Base-by-base conservation (phyloP, 2,329 filamentous ascomycete genomes). In the Aspergillus aculeatus region DNA sequence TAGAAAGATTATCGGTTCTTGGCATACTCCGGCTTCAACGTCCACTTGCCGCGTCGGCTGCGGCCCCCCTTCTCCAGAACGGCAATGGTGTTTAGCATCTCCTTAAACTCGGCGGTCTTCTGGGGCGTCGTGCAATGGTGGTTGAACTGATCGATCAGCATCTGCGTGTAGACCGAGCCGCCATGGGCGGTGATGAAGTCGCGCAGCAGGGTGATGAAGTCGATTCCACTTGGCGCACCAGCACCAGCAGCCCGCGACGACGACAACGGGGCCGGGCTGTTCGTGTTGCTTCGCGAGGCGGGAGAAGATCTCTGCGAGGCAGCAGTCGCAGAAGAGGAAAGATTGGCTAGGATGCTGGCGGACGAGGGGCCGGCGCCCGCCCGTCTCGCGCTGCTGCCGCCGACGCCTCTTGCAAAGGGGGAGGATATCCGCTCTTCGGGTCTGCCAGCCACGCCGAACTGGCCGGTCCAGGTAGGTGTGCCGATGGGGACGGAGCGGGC, bases 391-490 rank as follows among this genome's bases (percentile, higher is more conserved):
- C 68, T 66, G 65, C 74, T 73, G 58, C 73, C 68, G 50, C 71
- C 60, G 51, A 69, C 70, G n/a, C 71, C 73, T 61, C 75, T 82
- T 23, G 76, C 76, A 0, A 82, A 81, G 21, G 79, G 82, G 58
- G 52, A 41, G 67, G 73, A 80, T 59, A 75, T 78, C 0, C 26
- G 26, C 38, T 79, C 81, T 26, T 86, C 83, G 1, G 90, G 89
- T 38, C 90, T 83, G 1, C 93, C 94, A 4, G 87, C 87, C 53
- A 89, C 84, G 10, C 94, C 94, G 50, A 90, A 86, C 67, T 90
- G 86, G 1, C 95, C 94, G 0, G 94, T 98, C 94, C 94, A 98
- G 0, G 94, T 97, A 9, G 95, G 91, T 0, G 90, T 92, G 7
- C 94, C 94, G 32, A 92, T 88, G 0, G 91, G 91, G 1, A 94